Evolutionary conservation across 225 moss, liverwort and hornwort genomes (phyloP), one percentile per base, ranked within the genome.

Genomic region (Antitrichia curtipendula): DNA sequence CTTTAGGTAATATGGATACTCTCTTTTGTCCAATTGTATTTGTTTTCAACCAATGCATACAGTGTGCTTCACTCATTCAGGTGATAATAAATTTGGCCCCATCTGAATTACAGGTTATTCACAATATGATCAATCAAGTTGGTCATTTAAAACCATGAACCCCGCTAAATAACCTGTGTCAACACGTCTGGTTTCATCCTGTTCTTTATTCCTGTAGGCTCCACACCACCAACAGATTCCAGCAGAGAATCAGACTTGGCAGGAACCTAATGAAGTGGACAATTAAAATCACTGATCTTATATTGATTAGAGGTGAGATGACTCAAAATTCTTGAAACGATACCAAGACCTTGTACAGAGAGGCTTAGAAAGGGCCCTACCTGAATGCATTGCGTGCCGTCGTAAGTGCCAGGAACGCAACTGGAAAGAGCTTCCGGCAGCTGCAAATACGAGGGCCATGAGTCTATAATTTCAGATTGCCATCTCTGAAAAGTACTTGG

Each of bases 401-500:
- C 71, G 65, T 87, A 22, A 43, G 90, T 82, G 87, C 94, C 94
- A 62, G 94, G 90, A 82, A 93, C 82, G 82, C 92, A 93, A 91
- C 88, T 92, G 56, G 92, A 95, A 77, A 93, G 90, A 74, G 76
- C 88, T 81, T 93, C 94, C 25, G 96, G 92, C 69, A 97, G 87
- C 75, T 93, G 91, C 90, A 97, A 81, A 81, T 94, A 92, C 18
- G 95, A 94, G 69, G 97, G 95, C 82, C 95, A 73, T 52, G 95
- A 95, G 32, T 89, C 87, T 90, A 91, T 92, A 45, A 94, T 93
- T 83, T 93, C 95, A 84, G 83, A 84, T 9, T 85, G 91, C 82
- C 93, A 84, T 57, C 86, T 88, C 21, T 91, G 91, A 19, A 95
- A 61, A 77, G 91, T 89, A 10, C 49, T 69, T 16, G 94, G 95